Conservation (phyloP, 805 yeast genomes). For the Teunomyces lycoperdinae region DNA sequence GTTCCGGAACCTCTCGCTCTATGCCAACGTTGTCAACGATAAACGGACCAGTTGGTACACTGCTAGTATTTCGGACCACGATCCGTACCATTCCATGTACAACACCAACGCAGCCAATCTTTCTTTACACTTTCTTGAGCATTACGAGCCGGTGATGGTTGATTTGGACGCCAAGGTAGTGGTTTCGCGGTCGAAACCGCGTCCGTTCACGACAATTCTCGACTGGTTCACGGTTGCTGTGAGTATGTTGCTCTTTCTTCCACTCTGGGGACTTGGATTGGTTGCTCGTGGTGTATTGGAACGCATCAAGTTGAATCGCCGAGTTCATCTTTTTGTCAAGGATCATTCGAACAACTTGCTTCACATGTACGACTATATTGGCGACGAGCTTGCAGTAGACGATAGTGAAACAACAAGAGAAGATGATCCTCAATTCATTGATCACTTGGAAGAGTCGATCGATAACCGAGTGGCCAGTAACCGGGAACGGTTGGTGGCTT, state of each 20-base stretch:
- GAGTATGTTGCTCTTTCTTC: constrained; percentile 52
- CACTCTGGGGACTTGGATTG: constrained; percentile 62
- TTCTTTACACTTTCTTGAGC: constrained; percentile 43
- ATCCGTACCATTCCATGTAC: constrained; percentile 57
- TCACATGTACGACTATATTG: constrained; percentile 24
- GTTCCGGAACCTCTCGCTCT: constrained; percentile 56
- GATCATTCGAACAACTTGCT: constrained; percentile 25
- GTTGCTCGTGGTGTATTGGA: constrained; percentile 41
- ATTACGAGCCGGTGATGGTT: constrained; percentile 57
- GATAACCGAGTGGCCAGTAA: constrained; percentile 8
- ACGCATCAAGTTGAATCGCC: constrained; percentile 25
- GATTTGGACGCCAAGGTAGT: constrained; percentile 48
- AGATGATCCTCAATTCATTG: constrained; percentile 7
- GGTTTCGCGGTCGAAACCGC: constrained; percentile 7
- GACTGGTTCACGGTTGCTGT: constrained; percentile 49
- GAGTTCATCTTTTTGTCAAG: constrained; percentile 27
- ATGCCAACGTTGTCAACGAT: constrained; percentile 78
- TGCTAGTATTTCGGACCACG: constrained; percentile 60
- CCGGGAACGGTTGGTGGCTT: constrained; percentile 61
- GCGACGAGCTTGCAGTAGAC: constrained; percentile 11
- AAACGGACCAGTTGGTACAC: constrained; percentile 84
- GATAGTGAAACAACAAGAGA: neutral
- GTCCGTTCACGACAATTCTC: constrained; percentile 13
- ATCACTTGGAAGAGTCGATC: constrained; percentile 14
- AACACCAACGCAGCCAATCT: constrained; percentile 36